phyloP scores from a whole-genome alignment of 2,329 filamentous ascomycete genomes.

The Fusarium illudens region DNA sequence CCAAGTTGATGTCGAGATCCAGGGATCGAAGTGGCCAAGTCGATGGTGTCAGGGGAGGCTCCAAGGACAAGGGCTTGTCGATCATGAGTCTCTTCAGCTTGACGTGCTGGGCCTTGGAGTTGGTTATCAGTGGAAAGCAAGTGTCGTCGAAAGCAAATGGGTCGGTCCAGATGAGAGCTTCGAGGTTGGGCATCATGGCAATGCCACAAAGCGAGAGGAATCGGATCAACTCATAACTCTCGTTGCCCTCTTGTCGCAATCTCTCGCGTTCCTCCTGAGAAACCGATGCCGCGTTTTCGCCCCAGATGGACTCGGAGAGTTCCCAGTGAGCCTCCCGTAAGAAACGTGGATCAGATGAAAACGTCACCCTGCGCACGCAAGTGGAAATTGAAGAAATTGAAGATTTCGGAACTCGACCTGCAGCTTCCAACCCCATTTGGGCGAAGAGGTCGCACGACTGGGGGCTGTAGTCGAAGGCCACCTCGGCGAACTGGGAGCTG shows the following conservation, averaged over 20 bases:
- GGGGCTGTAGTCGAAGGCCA: slow-evolving; percentile 20
- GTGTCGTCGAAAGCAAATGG: neutral
- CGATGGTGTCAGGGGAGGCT: neutral
- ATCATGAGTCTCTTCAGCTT: neutral
- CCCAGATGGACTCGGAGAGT: neutral
- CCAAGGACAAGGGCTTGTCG: neutral
- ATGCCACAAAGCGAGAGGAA: neutral
- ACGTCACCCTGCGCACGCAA: slow-evolving; percentile 1
- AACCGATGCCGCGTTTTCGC: neutral
- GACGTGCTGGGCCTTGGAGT: neutral
- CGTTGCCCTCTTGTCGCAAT: neutral
- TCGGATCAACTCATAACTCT: neutral
- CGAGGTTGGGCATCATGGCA: slow-evolving; percentile 17
- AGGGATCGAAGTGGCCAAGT: slow-evolving; percentile 11
- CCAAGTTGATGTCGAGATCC: too few species aligned
- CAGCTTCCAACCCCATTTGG: neutral
- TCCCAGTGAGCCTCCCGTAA: neutral
- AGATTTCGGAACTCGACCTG: neutral
- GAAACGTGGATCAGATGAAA: neutral
- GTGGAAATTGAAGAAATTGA: neutral
- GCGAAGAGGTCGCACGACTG: neutral
- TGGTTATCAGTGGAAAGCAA: neutral
- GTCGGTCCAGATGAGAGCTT: slow-evolving; percentile 13
- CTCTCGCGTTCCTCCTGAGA: neutral
- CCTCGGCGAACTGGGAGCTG: slow-evolving; percentile 19